Evolutionary conservation across 345 rosid genomes (phyloP).

Genomic region (Citrus cavaleriei): DNA sequence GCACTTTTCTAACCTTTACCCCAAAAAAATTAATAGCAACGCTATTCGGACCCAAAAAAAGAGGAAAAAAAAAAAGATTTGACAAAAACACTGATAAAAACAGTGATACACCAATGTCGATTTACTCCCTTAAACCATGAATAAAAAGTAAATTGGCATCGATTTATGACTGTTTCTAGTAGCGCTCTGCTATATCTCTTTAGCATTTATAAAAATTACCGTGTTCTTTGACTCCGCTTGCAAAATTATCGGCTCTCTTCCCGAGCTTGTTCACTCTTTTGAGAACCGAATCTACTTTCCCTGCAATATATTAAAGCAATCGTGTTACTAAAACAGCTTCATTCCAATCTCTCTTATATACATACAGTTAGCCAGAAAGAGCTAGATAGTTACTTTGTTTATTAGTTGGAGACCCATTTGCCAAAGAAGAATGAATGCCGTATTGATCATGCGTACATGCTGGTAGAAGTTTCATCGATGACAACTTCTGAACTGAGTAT

Average conservation of each 20-base stretch:
- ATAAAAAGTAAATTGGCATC: no score
- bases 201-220: slow-evolving; percentile 15
- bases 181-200: background rate
- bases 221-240: slow-evolving; percentile 50
- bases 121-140: no score
- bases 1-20: no score
- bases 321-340: slow-evolving; percentile 4
- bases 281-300: slow-evolving; percentile 28
- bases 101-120: no score
- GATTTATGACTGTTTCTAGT: no score
- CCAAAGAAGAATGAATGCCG: slow-evolving; percentile 29
- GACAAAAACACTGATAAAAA: no score
- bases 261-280: slow-evolving; percentile 44
- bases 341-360: background rate
- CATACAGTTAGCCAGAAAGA: background rate
- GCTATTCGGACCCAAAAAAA: no score
- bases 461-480: slow-evolving; percentile 21
- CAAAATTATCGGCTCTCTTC: slow-evolving; percentile 46
- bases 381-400: slow-evolving; percentile 30
- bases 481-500: slow-evolving; percentile 18
- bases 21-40: no score
- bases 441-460: slow-evolving; percentile 22
- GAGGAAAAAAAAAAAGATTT: no score
- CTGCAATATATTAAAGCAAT: slow-evolving; percentile 22
- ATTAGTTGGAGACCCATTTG: slow-evolving; percentile 23